Evolutionary conservation across 164 flowering plant genomes (phyloP).

Genomic region (Piper longum): DNA sequence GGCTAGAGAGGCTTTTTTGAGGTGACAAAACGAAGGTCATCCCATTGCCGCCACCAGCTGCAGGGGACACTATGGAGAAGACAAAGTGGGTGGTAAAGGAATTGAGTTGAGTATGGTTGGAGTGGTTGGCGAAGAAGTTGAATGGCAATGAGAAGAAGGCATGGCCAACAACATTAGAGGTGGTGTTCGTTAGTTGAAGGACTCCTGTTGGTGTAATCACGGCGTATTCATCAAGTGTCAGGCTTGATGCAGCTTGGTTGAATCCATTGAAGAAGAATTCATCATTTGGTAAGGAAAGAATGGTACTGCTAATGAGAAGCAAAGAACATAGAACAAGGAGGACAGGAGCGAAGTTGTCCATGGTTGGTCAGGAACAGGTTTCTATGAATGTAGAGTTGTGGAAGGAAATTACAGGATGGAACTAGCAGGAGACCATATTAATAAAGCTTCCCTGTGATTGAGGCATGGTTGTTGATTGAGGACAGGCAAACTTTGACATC

Average conservation of each 20-base stretch:
- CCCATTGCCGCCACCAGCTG: constrained; percentile 51
- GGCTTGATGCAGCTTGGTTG: neutral
- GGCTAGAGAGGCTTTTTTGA: constrained; percentile 12
- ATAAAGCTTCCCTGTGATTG: no score
- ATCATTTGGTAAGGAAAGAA: neutral
- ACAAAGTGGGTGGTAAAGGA: constrained; percentile 49
- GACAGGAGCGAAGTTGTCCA: neutral
- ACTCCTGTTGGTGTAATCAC: neutral
- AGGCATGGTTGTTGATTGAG: no score
- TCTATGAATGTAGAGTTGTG: neutral
- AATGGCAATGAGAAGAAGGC: constrained; percentile 10
- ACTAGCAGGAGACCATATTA: no score
- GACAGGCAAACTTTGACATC: no score
- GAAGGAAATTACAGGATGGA: neutral
- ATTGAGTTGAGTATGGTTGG: neutral
- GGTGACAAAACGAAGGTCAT: constrained; percentile 42
- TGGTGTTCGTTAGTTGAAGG: constrained; percentile 12
- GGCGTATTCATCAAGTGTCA: neutral
- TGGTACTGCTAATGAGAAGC: neutral
- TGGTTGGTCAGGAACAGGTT: neutral
- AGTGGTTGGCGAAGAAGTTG: constrained; percentile 5
- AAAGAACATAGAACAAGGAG: neutral
- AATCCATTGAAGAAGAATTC: neutral
- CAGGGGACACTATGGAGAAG: constrained; percentile 35
- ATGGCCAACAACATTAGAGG: neutral